Conservation (phyloP, 352 stramenopile species). For the Pseudoperonospora humuli region DNA sequence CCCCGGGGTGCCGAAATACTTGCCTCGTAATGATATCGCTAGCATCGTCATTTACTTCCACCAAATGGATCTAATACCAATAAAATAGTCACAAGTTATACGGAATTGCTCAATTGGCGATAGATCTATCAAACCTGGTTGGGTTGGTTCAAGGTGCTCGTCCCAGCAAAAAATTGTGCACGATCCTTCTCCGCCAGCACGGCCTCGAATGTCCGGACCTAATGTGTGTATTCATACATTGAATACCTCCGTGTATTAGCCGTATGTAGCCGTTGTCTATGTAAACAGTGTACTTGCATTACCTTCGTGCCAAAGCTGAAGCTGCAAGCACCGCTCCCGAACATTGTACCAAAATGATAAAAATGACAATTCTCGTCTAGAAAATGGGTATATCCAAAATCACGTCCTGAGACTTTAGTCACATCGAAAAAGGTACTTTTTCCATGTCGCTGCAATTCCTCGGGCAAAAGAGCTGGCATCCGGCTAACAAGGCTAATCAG, state of each 20-base stretch:
- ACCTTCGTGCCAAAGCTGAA: conserved; percentile 30
- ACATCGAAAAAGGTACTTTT: no score
- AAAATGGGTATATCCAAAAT: no score
- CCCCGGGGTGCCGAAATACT: conserved; percentile 36
- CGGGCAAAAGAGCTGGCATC: conserved; percentile 74
- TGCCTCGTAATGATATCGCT: conserved; percentile 33
- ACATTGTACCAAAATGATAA: neutral
- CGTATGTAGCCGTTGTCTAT: no score
- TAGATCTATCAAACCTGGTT: conserved; percentile 41
- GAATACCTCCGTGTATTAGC: no score
- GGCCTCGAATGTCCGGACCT: conserved; percentile 65
- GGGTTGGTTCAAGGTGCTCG: conserved; percentile 44
- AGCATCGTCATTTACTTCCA: conserved; percentile 42
- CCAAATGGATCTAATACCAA: conserved; percentile 35
- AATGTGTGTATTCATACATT: no score
- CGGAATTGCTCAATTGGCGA: neutral
- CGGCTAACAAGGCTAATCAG: conserved; percentile 73
- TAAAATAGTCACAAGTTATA: conserved; percentile 1
- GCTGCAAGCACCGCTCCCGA: no score
- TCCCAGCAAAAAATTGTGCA: conserved; percentile 62
- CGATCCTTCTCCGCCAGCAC: conserved; percentile 53
- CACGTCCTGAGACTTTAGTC: no score
- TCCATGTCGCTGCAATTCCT: conserved; percentile 77
- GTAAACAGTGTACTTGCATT: neutral
- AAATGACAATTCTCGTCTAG: no score